phyloP scores from a whole-genome alignment of 2,329 filamentous ascomycete species.

The Epichloe amarillans region DNA sequence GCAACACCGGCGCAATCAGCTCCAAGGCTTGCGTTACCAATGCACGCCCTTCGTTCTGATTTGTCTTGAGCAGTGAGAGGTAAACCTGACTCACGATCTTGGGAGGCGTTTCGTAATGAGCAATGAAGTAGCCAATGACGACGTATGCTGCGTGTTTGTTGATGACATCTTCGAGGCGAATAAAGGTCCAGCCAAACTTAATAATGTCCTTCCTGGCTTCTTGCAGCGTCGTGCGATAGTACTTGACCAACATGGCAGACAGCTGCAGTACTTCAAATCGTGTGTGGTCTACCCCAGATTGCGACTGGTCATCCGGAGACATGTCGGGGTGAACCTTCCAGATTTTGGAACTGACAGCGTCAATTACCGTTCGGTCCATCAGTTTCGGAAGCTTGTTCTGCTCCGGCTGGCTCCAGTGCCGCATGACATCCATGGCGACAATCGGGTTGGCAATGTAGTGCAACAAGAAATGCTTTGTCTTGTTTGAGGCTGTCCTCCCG shows the following conservation, averaged over 20 bases:
- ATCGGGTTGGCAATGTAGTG: constrained; percentile 92
- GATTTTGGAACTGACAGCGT: constrained; percentile 80
- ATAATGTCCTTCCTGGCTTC: constrained; percentile 96
- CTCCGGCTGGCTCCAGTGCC: constrained; percentile 53
- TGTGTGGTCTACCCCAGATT: constrained; percentile 85
- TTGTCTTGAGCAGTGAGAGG: constrained; percentile 76
- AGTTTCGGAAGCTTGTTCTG: constrained; percentile 50
- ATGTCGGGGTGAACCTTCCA: constrained; percentile 86
- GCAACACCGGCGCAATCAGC: constrained; percentile 84
- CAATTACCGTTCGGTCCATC: constrained; percentile 76
- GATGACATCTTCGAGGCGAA: constrained; percentile 94
- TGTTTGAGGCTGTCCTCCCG: constrained; percentile 64
- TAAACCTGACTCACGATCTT: constrained; percentile 97
- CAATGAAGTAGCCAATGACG: constrained; percentile 94
- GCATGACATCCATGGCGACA: constrained; percentile 89
- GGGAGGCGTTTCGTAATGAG: constrained; percentile 85
- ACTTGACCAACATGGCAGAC: constrained; percentile 89
- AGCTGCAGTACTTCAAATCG: constrained; percentile 92
- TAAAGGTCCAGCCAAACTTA: constrained; percentile 98
- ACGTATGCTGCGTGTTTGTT: constrained; percentile 98
- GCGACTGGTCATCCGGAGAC: constrained; percentile 66
- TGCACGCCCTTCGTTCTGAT: constrained; percentile 85
- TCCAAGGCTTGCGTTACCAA: constrained; percentile 91
- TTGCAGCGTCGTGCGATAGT: constrained; percentile 75
- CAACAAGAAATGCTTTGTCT: constrained; percentile 84